Base-by-base conservation (phyloP, 257 asterid genomes). In the Thymus mandschuricus region DNA sequence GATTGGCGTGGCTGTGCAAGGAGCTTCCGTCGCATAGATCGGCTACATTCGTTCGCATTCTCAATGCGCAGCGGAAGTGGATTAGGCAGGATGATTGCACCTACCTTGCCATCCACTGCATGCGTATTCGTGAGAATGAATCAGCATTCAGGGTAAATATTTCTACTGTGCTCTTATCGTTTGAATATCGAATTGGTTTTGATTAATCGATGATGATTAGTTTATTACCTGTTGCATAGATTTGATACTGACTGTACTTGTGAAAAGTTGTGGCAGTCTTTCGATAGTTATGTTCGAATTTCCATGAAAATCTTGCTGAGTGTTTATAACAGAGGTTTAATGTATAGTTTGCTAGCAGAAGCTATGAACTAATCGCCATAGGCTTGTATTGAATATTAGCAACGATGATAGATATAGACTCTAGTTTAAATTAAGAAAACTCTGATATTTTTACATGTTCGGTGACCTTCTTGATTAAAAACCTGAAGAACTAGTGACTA, bases 1-100 rank as follows among this genome's bases (percentile, higher is more conserved):
- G 79, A 79, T 75, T 94, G 83, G 99, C 97, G 69, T 91, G 99
- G 99, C 92, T 94, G 33, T 94, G 99, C 86, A 94, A 94, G 81
- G 97, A 88, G 78, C 92, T 94, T 51, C 96, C 99, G 52, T 86
- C 89, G 73, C 92, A 91, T 68, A 89, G 84, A 73, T 80, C 82
- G 8, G 79, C 83, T 40, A 82, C 97, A 4, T 77, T 86, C 60
- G 65, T 77, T 66, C 91, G 99, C 50, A 80, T 92, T 73, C 92
- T 94, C 69, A 91, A 89, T 78, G 95, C 97, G 31, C 98, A 88
- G 81, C 75, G 92, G 59, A 91, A 94, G 81, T 94, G 99, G 99
- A 72, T 94, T 74, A 86, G 84, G 76, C 98, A 91, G 80, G 93
- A 81, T 29, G 99, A 91, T 80, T 86, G 90, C 71, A 88, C 87